These are phyloP conservation scores for Phlebopus sp. DNA, from an alignment of 1,284 basidiomycete genomes.

Conservation along the genomic window DNA sequence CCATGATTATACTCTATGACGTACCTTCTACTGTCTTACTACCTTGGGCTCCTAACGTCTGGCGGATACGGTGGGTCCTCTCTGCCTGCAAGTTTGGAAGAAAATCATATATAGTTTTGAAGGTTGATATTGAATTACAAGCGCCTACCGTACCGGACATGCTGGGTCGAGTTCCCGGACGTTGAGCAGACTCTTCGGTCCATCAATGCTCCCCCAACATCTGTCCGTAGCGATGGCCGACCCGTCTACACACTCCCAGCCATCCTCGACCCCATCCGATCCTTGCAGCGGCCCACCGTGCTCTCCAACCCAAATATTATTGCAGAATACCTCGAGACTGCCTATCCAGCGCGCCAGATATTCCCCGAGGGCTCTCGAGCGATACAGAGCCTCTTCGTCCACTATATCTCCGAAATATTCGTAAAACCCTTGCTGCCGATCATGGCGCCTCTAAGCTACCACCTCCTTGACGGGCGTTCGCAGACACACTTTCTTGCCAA, in stretches of 20 bases:
- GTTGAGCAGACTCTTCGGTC: conserved; percentile 57
- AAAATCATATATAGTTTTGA: conserved; percentile 1
- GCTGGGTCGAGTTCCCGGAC: conserved; percentile 67
- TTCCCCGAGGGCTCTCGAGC: conserved; percentile 67
- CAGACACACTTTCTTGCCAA: conserved; percentile 46
- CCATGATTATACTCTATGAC: conserved; percentile 64
- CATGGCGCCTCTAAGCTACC: conserved; percentile 66
- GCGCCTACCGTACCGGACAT: conserved; percentile 60
- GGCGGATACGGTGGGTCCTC: conserved; percentile 44
- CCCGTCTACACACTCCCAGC: conserved; percentile 66
- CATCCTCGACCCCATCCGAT: conserved; percentile 45
- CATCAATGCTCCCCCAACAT: conserved; percentile 57
- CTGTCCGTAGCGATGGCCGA: conserved; percentile 50
- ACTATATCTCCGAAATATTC: conserved; percentile 65
- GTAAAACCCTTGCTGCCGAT: conserved; percentile 65
- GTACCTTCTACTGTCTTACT: conserved; percentile 56
- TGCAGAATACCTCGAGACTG: conserved; percentile 66
- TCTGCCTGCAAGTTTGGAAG: conserved; percentile 7
- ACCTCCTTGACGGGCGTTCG: conserved; percentile 52
- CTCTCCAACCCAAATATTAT: conserved; percentile 59
- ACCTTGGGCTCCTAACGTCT: conserved; percentile 71
- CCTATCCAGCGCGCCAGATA: conserved; percentile 65
- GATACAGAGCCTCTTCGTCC: conserved; percentile 64
- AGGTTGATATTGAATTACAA: conserved; percentile 75
- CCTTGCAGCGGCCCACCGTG: conserved; percentile 39